Evolutionary conservation across 257 asterid species (phyloP).

Genomic region (Avicennia marina): DNA sequence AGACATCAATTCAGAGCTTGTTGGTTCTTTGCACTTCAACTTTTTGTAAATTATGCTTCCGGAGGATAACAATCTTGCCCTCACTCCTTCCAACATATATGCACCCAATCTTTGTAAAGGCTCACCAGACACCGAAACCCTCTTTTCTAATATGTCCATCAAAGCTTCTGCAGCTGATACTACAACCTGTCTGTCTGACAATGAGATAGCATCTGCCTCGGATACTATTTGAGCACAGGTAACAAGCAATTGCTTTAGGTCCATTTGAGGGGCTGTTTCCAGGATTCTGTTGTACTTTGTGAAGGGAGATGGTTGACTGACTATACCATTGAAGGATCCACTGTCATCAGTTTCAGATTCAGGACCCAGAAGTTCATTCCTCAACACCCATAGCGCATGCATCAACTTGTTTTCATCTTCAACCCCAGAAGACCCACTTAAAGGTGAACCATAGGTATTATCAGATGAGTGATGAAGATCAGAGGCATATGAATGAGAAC

Average conservation of each 20-base stretch:
- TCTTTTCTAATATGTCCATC: constrained; percentile 61
- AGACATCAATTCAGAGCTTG: constrained; percentile 76
- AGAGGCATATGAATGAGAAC: constrained; percentile 64
- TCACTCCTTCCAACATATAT: constrained; percentile 86
- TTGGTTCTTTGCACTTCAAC: constrained; percentile 82
- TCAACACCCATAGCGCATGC: constrained; percentile 61
- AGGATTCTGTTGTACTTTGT: constrained; percentile 50
- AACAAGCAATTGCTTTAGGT: constrained; percentile 58
- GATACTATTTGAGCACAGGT: constrained; percentile 72
- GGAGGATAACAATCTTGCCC: constrained; percentile 72
- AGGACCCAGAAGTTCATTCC: constrained; percentile 62
- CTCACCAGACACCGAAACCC: constrained; percentile 86
- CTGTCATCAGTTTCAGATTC: constrained; percentile 74
- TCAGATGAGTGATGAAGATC: constrained; percentile 57
- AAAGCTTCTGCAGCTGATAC: constrained; percentile 56
- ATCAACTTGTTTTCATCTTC: constrained; percentile 62
- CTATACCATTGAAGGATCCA: constrained; percentile 44
- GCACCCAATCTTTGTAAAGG: constrained; percentile 85
- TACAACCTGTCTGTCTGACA: constrained; percentile 33
- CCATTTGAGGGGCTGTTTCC: constrained; percentile 74
- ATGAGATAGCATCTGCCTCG: constrained; percentile 41
- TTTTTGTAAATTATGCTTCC: constrained; percentile 90
- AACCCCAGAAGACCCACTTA: constrained; percentile 75
- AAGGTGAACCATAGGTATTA: constrained; percentile 67
- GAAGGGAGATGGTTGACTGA: constrained; percentile 37